These are phyloP conservation scores for Citrus australasica DNA, from an alignment of 345 rosid species.

Conservation along the genomic window DNA sequence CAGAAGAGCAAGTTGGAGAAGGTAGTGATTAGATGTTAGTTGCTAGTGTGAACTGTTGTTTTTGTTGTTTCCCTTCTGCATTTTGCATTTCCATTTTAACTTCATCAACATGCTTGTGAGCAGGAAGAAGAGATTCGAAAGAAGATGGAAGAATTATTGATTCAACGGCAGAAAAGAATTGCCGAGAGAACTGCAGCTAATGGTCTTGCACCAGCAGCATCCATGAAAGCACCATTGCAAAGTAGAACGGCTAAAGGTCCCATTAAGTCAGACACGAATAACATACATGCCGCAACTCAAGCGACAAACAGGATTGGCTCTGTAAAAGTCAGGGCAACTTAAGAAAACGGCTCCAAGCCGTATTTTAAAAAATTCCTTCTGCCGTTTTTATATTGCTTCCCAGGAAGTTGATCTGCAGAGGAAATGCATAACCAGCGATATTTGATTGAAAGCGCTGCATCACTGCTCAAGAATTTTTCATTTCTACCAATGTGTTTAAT, in stretches of 20 bases:
- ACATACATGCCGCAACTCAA: conserved; percentile 18
- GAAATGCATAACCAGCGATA: background rate
- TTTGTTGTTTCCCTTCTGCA: background rate
- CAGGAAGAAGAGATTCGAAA: conserved; percentile 82
- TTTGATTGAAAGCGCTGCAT: background rate
- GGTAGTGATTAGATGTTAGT: conserved; percentile 28
- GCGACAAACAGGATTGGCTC: conserved; percentile 27
- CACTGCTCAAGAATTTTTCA: background rate
- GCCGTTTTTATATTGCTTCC: background rate
- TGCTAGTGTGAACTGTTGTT: background rate
- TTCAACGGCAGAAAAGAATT: conserved; percentile 78
- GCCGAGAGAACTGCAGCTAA: conserved; percentile 74
- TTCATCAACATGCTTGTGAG: conserved; percentile 9
- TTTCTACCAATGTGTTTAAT: background rate
- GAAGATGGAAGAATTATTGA: conserved; percentile 57
- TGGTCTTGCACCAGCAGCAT: conserved; percentile 27
- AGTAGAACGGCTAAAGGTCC: conserved; percentile 33
- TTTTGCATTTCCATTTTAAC: background rate
- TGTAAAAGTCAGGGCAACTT: conserved; percentile 32
- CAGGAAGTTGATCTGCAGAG: background rate
- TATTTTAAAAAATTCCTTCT: no score
- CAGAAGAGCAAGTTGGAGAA: conserved; percentile 82
- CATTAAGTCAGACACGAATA: conserved; percentile 16
- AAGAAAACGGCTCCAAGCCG: conserved; percentile 8
- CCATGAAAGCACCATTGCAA: conserved; percentile 39